Evolutionary conservation across 352 stramenopile genomes (phyloP), one percentile per base, ranked within the genome.

Genomic region (Globisporangium okanoganense): DNA sequence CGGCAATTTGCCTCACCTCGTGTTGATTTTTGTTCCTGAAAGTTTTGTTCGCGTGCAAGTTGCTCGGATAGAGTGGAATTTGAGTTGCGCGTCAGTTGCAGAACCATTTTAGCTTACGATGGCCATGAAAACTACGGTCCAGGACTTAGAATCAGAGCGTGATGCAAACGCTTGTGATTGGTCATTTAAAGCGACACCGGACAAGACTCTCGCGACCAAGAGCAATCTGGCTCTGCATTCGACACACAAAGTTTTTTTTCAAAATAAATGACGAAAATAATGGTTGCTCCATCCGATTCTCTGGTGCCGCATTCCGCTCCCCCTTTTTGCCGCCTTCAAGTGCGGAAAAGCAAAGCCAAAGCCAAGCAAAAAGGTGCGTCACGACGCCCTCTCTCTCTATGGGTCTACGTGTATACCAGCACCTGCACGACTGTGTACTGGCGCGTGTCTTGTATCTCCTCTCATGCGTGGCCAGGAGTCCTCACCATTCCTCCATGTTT

Each of bases 271-370:
- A 45, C 40, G 29, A 7, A 5, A 8, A 4, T 22, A 8, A 4
- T 22, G 40, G 18, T 45, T 45, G 40, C 40, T 22, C 18, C 4
- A 45, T 45, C 20, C 20, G 40, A 40, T 54, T 54, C 48, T 54
- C 48, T 54, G 48, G 27, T 54, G 48, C 33, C 33, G 33, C 33
- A 14, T 45, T 45, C 18, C 40, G 40, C 48, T 54, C 48, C 48
- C 48, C 48, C 48, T 54, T 54, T 50, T 54, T 36, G 36, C 9
- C 47, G 24, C 48, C 48, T 54, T 54, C 48, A 54, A 40, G 48
- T 54, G 48, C 25, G 48, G 27, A 54, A 54, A 54, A 54, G 48
- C 16, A 20, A 38, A 40, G 4, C n/a, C 25, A 40, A 20, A 52
- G 24, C 45, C 5, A 36, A 38, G 44, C 20, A 50, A 20, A 16